Evolutionary conservation across 768 basidiomycete genomes (phyloP), one percentile per base, ranked within the genome.

Genomic region (Boletus vermiculosoides): DNA sequence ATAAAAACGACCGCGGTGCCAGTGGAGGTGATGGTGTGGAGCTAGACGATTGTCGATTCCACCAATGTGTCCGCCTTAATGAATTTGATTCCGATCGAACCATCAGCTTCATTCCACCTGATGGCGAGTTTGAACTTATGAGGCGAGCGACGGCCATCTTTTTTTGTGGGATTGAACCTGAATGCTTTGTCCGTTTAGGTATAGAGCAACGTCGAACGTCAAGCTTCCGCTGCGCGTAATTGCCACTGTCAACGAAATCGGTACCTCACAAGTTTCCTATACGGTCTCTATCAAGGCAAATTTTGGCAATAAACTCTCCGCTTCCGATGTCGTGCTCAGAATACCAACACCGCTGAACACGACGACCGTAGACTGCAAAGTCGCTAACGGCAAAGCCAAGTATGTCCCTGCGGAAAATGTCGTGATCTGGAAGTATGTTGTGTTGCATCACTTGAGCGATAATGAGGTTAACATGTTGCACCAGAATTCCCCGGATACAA

Each of bases 91-190:
- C 92, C 6, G 88, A 85, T 54, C 83, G 97, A 44, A 94, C 92
- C 1, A 98, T 99, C 74, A 94, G 90, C 66, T 98, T 98, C 74
- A 87, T 98, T 36, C 97, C 97, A 1, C 97, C 97, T 3, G 97
- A 99, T 66, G 97, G 97, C 28, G 97, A 99, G 72, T 99, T 99
- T 63, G 97, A 99, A 73, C 79, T 99, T 39, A 98, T 99, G 97
- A 83, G 85, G 93, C 90, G 52, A 62, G 87, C 73, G 5, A 22
- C 33, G 22, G 16, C 39, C 44, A 45, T 54, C 11, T 11, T 37
- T 48, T 37, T 22, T 51, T 39, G n/a, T 31, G 44, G 33, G n/a
- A 46, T 49, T 33, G 50, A 47, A 54, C 23, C 50, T 56, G 16
- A 54, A 47, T 37, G 9, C 20, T 22, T 40, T 53, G 42, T 22